Conservation (phyloP, 495 filamentous ascomycete genomes). For the Talaromyces thailandensis region DNA sequence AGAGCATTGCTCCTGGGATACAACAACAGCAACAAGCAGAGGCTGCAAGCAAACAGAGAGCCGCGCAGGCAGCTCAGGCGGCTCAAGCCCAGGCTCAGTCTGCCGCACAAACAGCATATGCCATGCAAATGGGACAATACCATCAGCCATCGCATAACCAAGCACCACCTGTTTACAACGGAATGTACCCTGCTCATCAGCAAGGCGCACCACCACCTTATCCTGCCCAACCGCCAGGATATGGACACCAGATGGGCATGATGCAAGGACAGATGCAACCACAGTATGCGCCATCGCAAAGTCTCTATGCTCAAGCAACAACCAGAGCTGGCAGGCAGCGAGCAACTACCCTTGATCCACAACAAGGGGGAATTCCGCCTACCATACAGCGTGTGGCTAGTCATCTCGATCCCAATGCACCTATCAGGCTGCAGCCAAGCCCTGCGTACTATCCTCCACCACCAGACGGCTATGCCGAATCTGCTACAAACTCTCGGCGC, state of each 20-base stretch:
- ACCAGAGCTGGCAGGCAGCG: conserved; percentile 77
- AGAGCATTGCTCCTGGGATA: conserved; percentile 90
- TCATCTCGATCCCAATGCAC: conserved; percentile 90
- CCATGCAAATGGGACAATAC: conserved; percentile 55
- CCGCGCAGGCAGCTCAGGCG: conserved; percentile 49
- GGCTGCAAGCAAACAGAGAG: conserved; percentile 80
- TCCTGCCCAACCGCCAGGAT: conserved; percentile 55
- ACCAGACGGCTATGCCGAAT: conserved; percentile 70
- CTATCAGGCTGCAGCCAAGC: conserved; percentile 89
- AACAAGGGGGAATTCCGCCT: conserved; percentile 81
- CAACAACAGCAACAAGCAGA: conserved; percentile 95
- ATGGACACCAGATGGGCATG: conserved; percentile 66
- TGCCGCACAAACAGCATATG: conserved; percentile 38
- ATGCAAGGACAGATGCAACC: conserved; percentile 61
- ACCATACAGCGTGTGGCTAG: conserved; percentile 94
- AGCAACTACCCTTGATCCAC: conserved; percentile 91
- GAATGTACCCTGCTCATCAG: conserved; percentile 67
- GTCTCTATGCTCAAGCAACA: conserved; percentile 79
- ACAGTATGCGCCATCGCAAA: conserved; percentile 60
- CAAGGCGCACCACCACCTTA: conserved; percentile 82
- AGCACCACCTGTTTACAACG: conserved; percentile 66
- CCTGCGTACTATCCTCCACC: conserved; percentile 97
- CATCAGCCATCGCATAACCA: conserved; percentile 38
- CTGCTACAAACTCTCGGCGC: conserved; percentile 55
- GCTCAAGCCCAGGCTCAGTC: conserved; percentile 55